Conservation (phyloP, 768 basidiomycete genomes). For the Leucosporidium creatinivorum region DNA sequence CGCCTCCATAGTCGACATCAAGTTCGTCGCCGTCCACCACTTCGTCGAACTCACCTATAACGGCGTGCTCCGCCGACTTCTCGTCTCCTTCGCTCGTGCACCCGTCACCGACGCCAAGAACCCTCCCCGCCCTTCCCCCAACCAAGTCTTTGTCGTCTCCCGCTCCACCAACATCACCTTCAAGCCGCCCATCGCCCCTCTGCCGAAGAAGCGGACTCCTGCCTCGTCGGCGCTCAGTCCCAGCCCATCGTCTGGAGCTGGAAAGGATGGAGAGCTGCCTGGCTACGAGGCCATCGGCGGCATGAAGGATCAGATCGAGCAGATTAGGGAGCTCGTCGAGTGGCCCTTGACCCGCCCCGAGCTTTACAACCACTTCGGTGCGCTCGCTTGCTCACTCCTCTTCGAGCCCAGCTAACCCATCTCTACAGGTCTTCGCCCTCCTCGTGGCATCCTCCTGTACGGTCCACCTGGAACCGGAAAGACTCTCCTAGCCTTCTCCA, state of each 20-base stretch:
- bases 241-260: not conserved
- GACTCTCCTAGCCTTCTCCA: slow-evolving; percentile 89
- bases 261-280: slow-evolving; percentile 13
- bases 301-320: slow-evolving; percentile 72
- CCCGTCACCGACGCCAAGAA: slow-evolving; percentile 1
- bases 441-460: slow-evolving; percentile 87
- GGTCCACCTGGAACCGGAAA: slow-evolving; percentile 98
- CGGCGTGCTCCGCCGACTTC: slow-evolving; percentile 20
- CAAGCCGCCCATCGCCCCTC: slow-evolving; percentile 7
- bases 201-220: slow-evolving; percentile 6
- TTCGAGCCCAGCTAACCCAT: slow-evolving; percentile 5
- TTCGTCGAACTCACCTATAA: slow-evolving; percentile 30
- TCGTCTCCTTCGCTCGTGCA: slow-evolving; percentile 15
- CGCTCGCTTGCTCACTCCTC: slow-evolving; percentile 19
- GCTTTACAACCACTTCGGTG: slow-evolving; percentile 68
- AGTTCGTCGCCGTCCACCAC: slow-evolving; percentile 26
- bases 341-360: slow-evolving; percentile 77
- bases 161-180: slow-evolving; percentile 19
- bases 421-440: slow-evolving; percentile 71
- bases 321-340: slow-evolving; percentile 77
- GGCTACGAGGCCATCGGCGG: slow-evolving; percentile 58
- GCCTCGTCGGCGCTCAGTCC: not conserved
- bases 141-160: slow-evolving; percentile 22
- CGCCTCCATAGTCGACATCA: slow-evolving; percentile 22
- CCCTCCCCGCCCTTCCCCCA: not conserved